These are phyloP conservation scores for Metarhizium brunneum DNA, from an alignment of 2,329 filamentous ascomycete genomes.

Conservation along the genomic window DNA sequence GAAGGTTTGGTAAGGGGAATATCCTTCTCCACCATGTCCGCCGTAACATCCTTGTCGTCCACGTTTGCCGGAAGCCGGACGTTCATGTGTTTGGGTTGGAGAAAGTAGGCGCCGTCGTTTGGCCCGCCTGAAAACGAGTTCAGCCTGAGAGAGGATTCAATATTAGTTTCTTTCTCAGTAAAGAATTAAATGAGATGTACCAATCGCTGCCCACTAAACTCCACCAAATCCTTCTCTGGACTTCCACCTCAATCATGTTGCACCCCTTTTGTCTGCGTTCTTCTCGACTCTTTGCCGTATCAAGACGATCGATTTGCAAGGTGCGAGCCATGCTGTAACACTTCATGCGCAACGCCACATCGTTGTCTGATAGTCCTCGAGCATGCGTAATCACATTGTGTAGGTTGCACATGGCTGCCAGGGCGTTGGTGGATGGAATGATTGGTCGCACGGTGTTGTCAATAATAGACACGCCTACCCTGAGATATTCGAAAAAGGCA, in stretches of 20 bases:
- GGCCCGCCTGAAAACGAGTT: conserved; percentile 4
- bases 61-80: conserved; percentile 6
- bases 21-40: neutral
- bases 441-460: conserved; percentile 1
- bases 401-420: conserved; percentile 1
- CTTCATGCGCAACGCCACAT: neutral
- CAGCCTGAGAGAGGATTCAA: conserved; percentile 1
- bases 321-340: conserved; percentile 4
- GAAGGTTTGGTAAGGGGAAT: conserved; percentile 3
- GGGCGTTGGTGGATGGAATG: conserved; percentile 2
- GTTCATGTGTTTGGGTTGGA: conserved; percentile 7
- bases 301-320: conserved; percentile 4
- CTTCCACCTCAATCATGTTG: conserved; percentile 4
- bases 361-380: conserved; percentile 2
- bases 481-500: neutral
- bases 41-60: conserved; percentile 2
- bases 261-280: neutral
- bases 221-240: conserved; percentile 8
- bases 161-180: neutral
- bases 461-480: neutral
- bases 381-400: conserved; percentile 1
- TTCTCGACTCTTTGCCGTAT: conserved; percentile 1
- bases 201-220: conserved; percentile 6
- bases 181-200: neutral
- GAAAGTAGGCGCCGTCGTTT: conserved; percentile 6